Evolutionary conservation across 2,329 filamentous ascomycete species (phyloP), one percentile per base, ranked within the genome.

Genomic region (Coniella vitis): DNA sequence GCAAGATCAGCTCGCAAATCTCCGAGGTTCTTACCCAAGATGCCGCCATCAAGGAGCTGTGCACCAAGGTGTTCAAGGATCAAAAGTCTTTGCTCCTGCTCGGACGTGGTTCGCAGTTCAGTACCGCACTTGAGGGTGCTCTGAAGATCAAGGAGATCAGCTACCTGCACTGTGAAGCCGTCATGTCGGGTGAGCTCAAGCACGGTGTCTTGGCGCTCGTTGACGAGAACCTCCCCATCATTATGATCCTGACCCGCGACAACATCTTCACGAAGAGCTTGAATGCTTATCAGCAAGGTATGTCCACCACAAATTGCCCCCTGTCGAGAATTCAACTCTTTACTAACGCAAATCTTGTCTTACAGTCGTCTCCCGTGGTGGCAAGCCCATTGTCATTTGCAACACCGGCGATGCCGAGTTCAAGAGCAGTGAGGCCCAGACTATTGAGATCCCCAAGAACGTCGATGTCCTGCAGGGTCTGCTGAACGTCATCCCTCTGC

Each of bases 81-180:
- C 93, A 98, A 72, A 97, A 97, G 83, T 94, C 87, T 57, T 72
- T 98, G 62, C 78, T 98, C 54, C 81, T 98, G 47, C 80, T 98
- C 54, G 93, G 93, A 54, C 87, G 93, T 76, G 93, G 93, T 59
- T 89, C 89, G 66, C 93, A 98, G 73, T 95, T 90, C 76, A 90
- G 91, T 53, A 98, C 93, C 61, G 93, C 93, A 49, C 83, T 98
- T 19, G 93, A 98, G 76, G 93, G 89, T 71, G 93, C 93, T 43
- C 78, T 98, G 60, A 98, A 98, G 79, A 98, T 98, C 72, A 98
- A 98, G 81, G 93, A 98, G 74, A 98, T 98, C 63, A 97, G 91
- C 16, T 98, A 98, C 72, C 87, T 98, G 52, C 93, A 98, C 72
- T 98, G 93, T 71, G 93, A 98, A 75, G 93, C 93, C 61, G 93